Base-by-base conservation (phyloP, 129 eudicot species). In the Deinandra increscens region DNA sequence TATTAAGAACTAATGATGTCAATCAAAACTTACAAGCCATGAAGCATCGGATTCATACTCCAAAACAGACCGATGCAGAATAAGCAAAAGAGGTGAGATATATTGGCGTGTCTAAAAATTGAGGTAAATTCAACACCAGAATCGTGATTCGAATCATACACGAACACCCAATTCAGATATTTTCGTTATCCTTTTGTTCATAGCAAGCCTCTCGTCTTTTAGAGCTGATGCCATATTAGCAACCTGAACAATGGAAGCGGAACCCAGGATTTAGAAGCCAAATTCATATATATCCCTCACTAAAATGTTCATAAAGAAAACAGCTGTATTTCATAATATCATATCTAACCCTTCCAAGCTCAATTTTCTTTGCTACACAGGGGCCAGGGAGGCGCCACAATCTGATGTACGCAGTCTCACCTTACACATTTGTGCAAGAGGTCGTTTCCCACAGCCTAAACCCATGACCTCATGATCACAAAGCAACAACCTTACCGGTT, bases 131-230 rank as follows among this genome's bases (percentile, higher is more conserved):
- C 60, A 68, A 23, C 59, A 78, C 6, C 66, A 51, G 6, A 45
- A 6, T 42, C 55, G 34, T 36, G 8, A 34, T 14, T 50, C 44
- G 58, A 58, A 68, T 80, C 78, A 88, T 39, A 91, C 83, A 15
- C 82, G 60, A 76, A 91, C 78, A 37, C 98, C 96, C 75, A 88
- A 63, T 80, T 88, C 98, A 1, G 96, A 85, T 68, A 91, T 88
- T 78, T 82, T 86, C 74, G 74, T 53, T 50, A 86, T 77, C 72
- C 64, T 86, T 75, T 86, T 91, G 78, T 79, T 78, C 66, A 82
- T 76, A 67, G 66, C 80, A 63, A 48, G 71, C 70, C 87, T 82
- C 70, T 86, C 87, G 33, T 84, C 87, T 56, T 78, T 84, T 36
- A 91, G 78, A 42, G 76, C 9, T 7, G 96, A 86, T n/a, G 87